phyloP scores from a whole-genome alignment of 345 rosid species.

The Citrus trifoliata region DNA sequence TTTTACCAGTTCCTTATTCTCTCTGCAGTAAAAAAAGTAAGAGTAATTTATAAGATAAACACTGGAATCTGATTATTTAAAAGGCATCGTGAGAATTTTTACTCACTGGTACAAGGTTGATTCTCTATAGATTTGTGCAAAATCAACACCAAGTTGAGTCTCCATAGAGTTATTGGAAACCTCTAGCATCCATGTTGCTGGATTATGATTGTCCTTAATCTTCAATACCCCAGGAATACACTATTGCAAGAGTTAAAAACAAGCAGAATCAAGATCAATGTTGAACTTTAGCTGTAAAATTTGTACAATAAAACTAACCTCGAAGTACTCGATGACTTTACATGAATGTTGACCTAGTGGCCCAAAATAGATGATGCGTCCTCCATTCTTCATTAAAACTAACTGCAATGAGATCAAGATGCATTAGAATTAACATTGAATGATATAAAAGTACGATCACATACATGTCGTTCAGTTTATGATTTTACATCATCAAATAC shows the following conservation, averaged over 20 bases:
- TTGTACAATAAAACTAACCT: constrained; percentile 19
- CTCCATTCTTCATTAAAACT: constrained; percentile 42
- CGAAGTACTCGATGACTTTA: constrained; percentile 34
- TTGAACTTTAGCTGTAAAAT: background rate
- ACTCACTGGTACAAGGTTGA: constrained; percentile 36
- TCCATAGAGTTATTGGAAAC: constrained; percentile 38
- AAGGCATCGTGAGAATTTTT: background rate
- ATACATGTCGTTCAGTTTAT: background rate
- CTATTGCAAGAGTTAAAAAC: constrained; percentile 11
- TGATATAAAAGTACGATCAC: background rate
- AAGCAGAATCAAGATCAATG: background rate
- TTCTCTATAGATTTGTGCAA: constrained; percentile 27
- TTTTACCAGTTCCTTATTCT: constrained; percentile 20
- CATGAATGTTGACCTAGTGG: constrained; percentile 38
- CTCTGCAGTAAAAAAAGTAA: constrained; percentile 18
- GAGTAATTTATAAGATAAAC: background rate
- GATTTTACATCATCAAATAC: constrained; percentile 43
- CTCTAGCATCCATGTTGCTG: constrained; percentile 54
- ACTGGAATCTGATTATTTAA: background rate
- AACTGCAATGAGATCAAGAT: constrained; percentile 22
- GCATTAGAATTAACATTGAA: background rate
- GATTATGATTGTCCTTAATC: constrained; percentile 40
- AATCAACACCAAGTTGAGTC: constrained; percentile 38
- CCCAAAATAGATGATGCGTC: constrained; percentile 33
- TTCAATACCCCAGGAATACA: constrained; percentile 33